phyloP scores from a whole-genome alignment of 2,329 filamentous ascomycete genomes.

The Dactylonectria estremocensis region DNA sequence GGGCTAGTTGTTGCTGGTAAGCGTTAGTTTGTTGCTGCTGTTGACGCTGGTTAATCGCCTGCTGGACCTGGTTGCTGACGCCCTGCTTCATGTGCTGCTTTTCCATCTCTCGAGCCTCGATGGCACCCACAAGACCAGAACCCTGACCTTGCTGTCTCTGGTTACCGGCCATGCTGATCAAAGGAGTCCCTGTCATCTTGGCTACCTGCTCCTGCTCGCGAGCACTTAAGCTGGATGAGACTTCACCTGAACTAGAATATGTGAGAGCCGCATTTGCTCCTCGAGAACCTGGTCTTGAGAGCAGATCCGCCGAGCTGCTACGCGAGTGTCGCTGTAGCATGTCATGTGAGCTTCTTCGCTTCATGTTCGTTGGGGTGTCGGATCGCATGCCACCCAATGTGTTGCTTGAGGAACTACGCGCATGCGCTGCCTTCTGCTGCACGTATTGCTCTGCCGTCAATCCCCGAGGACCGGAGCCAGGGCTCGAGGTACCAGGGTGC shows the following conservation, averaged over 20 bases:
- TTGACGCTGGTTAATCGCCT: slow-evolving; percentile 48
- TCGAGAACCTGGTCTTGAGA: slow-evolving; percentile 70
- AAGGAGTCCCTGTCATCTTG: slow-evolving; percentile 81
- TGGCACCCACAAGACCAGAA: slow-evolving; percentile 81
- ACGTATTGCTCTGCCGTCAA: slow-evolving; percentile 88
- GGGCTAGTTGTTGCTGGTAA: slow-evolving; percentile 53
- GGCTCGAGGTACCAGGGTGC: slow-evolving; percentile 78
- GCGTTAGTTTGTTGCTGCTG: slow-evolving; percentile 49
- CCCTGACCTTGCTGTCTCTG: slow-evolving; percentile 66
- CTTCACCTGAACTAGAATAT: slow-evolving; percentile 59
- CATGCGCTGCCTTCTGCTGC: slow-evolving; percentile 79
- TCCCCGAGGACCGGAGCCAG: slow-evolving; percentile 63
- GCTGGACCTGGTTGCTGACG: slow-evolving; percentile 37
- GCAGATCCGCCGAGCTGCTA: slow-evolving; percentile 63
- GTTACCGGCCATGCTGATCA: slow-evolving; percentile 76
- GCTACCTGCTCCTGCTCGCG: slow-evolving; percentile 93
- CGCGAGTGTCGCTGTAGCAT: slow-evolving; percentile 58
- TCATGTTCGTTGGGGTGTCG: slow-evolving; percentile 51
- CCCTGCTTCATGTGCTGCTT: slow-evolving; percentile 61
- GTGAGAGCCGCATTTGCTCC: slow-evolving; percentile 68
- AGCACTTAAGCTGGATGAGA: slow-evolving; percentile 78
- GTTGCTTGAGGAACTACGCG: slow-evolving; percentile 70
- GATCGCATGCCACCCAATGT: slow-evolving; percentile 50
- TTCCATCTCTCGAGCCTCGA: slow-evolving; percentile 85
- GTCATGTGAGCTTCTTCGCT: slow-evolving; percentile 59